Conservation (phyloP, 345 rosid species). For the Cardiospermum halicacabum region DNA sequence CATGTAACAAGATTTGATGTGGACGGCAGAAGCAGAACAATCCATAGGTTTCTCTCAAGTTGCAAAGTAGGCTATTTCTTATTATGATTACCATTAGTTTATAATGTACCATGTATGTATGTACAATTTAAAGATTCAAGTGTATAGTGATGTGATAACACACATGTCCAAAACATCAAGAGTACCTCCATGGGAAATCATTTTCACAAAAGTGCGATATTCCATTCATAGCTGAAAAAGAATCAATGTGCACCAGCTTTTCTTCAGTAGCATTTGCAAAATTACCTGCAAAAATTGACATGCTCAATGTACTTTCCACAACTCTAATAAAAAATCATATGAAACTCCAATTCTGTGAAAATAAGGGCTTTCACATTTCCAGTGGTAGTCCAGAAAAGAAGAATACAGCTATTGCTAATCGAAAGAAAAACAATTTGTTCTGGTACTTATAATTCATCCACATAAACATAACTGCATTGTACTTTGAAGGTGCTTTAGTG, state of each 20-base stretch:
- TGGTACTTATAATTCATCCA: neutral
- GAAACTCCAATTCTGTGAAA: slow-evolving; percentile 7
- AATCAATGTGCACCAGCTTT: slow-evolving; percentile 78
- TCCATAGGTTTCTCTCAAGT: neutral
- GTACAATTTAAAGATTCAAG: neutral
- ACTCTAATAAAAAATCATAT: neutral
- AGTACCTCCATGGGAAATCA: slow-evolving; percentile 78
- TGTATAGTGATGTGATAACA: neutral
- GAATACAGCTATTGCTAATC: neutral
- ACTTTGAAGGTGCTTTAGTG: too few relatives aligned
- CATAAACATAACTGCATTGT: too few relatives aligned
- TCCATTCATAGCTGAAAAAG: slow-evolving; percentile 94
- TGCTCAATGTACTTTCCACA: neutral
- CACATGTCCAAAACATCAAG: slow-evolving; percentile 11
- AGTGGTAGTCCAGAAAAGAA: neutral
- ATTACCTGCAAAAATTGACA: slow-evolving; percentile 36
- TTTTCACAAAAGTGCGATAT: slow-evolving; percentile 90
- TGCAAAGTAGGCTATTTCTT: neutral
- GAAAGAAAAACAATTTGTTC: neutral
- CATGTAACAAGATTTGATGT: neutral
- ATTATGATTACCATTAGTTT: too few relatives aligned
- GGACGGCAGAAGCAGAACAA: neutral
- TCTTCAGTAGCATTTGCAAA: slow-evolving; percentile 33
- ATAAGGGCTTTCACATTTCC: neutral
- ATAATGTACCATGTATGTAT: too few relatives aligned